Evolutionary conservation across 1,139 yeast species (phyloP), one percentile per base, ranked within the genome.

Genomic region (Pichia sp.): DNA sequence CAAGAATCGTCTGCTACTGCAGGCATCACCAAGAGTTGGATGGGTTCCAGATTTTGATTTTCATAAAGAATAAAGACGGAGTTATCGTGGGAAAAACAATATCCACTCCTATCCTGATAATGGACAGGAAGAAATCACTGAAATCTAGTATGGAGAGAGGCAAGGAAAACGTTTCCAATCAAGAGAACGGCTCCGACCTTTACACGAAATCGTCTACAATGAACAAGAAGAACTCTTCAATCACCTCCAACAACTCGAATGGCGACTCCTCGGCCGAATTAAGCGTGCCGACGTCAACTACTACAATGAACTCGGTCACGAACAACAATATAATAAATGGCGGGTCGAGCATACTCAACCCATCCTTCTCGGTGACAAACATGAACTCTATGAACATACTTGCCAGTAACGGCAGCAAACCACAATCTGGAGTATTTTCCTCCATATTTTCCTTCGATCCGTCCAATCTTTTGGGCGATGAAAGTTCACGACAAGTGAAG

Each of bases 1-100:
- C 96, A 13, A 80, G 99, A 70, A 83, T 93, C 44, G 93, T 93
- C 9, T 93, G 99, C 68, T 93, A 93, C 68, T 91, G 97, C 70
- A 82, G 98, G 61, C 99, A 93, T 68, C 98, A 93, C 69, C 82
- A 82, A 60, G 96, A 91, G 57, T 74, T 83, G 28, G 79, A 79
- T 49, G 98, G 98, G 1, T 93, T 90, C 71, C 77, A 78, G 61
- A 73, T 91, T 40, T 72, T 90, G 44, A 82, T 90, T 60, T 82
- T 89, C 4, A 67, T 90, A 44, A 83, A 81, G 56, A 82, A 91
- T 66, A 65, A 73, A 52, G 65, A 71, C 10, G 86, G 83, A 41
- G 72, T 74, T 26, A 75, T 89, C 6, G 77, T 91, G 23, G 97
- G 93, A 12, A 85, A 84, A 62, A 81, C 83, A 40, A 68, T 85